Conservation (phyloP, 306 rosid genomes). For the Morella rubra region DNA sequence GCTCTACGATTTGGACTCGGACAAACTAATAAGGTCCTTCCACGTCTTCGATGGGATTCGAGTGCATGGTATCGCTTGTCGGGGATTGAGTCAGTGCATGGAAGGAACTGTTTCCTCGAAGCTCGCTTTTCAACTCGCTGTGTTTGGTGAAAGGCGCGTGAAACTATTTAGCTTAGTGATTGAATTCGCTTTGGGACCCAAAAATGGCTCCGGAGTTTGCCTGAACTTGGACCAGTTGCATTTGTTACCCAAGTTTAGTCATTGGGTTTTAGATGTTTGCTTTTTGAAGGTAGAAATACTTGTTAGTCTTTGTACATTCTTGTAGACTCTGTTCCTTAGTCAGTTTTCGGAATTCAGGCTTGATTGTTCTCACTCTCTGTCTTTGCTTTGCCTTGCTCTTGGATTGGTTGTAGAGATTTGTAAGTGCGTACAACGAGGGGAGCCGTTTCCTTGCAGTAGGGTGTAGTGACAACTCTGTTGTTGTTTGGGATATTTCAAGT, state of each 20-base stretch:
- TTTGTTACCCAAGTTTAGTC: slow-evolving; percentile 61
- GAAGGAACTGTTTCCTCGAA: slow-evolving; percentile 9
- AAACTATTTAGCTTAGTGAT: slow-evolving; percentile 51
- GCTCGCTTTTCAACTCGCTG: slow-evolving; percentile 37
- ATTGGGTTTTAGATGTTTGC: slow-evolving; percentile 89
- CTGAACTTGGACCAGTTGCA: slow-evolving; percentile 39
- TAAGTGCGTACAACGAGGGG: slow-evolving; percentile 36
- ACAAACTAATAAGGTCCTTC: slow-evolving; percentile 41
- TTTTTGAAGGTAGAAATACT: slow-evolving; percentile 57
- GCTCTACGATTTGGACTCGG: slow-evolving; percentile 55
- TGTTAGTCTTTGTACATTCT: neutral
- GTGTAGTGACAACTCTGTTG: slow-evolving; percentile 81
- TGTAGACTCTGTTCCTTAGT: neutral
- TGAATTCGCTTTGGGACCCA: slow-evolving; percentile 27
- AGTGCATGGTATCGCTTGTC: slow-evolving; percentile 73
- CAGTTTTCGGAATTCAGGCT: slow-evolving; percentile 9
- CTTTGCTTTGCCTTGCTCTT: slow-evolving; percentile 8
- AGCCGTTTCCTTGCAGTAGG: slow-evolving; percentile 63
- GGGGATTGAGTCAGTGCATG: neutral
- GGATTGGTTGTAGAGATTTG: slow-evolving; percentile 42
- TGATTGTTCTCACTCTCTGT: slow-evolving; percentile 10
- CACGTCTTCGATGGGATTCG: slow-evolving; percentile 84
- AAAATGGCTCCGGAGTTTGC: slow-evolving; percentile 14
- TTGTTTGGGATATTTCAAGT: slow-evolving; percentile 68
- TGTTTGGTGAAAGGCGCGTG: slow-evolving; percentile 78